A percentile compares a stretch with the other conserved stretches of the same genome.
Evolutionary conservation across 108 stramenopile genomes (phyloP).

Genomic region (Fragilariopsis cylindrus): DNA sequence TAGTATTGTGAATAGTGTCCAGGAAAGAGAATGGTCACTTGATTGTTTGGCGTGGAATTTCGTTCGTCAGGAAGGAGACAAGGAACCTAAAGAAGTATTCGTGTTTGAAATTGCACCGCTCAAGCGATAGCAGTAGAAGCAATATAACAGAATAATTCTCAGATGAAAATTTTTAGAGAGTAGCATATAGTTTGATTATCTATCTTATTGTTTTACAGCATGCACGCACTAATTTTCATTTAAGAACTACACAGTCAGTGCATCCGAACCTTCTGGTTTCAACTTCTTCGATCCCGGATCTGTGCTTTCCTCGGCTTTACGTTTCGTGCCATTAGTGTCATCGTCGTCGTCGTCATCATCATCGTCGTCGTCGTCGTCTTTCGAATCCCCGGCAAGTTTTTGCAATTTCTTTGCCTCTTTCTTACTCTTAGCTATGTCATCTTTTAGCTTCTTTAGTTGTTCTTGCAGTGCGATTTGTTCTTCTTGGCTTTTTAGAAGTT

Average conservation of each 20-base stretch:
- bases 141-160: neutral
- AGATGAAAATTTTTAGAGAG: neutral
- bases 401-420: conserved; percentile 37
- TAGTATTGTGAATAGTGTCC: conserved; percentile 41
- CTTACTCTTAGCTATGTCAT: conserved; percentile 42
- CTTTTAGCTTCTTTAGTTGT: conserved; percentile 38
- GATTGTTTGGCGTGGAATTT: conserved; percentile 67
- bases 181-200: no score
- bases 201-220: no score
- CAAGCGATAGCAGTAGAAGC: neutral
- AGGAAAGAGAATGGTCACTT: conserved; percentile 50
- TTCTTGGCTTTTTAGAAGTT: conserved; percentile 31
- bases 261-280: conserved; percentile 10
- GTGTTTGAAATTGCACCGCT: conserved; percentile 41
- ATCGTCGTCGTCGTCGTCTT: neutral
- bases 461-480: conserved; percentile 38
- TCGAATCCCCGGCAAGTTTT: conserved; percentile 16
- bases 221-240: no score
- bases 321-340: neutral
- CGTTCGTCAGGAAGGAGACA: conserved; percentile 23
- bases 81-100: conserved; percentile 45
- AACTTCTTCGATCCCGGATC: conserved; percentile 4
- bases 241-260: no score
- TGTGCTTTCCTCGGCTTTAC: neutral
- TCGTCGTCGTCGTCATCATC: neutral